Conservation (phyloP, 805 yeast genomes). For the Brettanomyces nanus region DNA sequence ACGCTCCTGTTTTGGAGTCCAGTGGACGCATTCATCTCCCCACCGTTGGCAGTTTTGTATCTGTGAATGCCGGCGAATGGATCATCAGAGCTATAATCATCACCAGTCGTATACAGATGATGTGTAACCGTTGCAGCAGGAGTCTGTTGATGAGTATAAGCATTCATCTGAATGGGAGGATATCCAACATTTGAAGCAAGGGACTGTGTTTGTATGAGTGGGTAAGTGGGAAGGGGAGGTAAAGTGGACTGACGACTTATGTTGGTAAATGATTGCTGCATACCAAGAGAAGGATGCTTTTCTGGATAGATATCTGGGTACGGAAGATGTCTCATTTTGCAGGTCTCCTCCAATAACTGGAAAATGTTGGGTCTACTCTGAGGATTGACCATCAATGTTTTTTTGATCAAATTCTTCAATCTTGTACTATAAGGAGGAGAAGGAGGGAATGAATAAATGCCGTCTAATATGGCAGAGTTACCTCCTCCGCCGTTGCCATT, state of each 20-base stretch:
- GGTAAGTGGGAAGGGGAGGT: no score
- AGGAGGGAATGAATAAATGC: slow-evolving; percentile 44
- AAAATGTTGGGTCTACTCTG: slow-evolving; percentile 64
- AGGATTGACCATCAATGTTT: slow-evolving; percentile 58
- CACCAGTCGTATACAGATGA: no score
- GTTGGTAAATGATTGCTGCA: no score
- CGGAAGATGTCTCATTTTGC: slow-evolving; percentile 47
- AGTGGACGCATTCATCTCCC: background rate
- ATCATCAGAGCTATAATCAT: slow-evolving; percentile 19
- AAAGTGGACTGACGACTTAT: no score
- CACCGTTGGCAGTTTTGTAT: background rate
- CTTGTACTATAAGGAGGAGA: slow-evolving; percentile 53
- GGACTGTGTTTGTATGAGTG: no score
- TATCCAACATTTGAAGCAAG: no score
- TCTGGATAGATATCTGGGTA: slow-evolving; percentile 20
- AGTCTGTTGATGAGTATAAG: background rate
- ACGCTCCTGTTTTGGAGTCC: background rate
- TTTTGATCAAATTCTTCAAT: slow-evolving; percentile 54
- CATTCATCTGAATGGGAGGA: no score
- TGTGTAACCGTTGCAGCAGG: background rate
- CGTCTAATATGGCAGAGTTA: slow-evolving; percentile 55
- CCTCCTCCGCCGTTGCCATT: slow-evolving; percentile 30
- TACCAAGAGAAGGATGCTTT: background rate
- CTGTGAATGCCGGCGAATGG: slow-evolving; percentile 35
- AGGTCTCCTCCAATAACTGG: slow-evolving; percentile 62